These are phyloP conservation scores for Lentinula sp. DNA, from an alignment of 768 basidiomycete species.

Conservation along the genomic window DNA sequence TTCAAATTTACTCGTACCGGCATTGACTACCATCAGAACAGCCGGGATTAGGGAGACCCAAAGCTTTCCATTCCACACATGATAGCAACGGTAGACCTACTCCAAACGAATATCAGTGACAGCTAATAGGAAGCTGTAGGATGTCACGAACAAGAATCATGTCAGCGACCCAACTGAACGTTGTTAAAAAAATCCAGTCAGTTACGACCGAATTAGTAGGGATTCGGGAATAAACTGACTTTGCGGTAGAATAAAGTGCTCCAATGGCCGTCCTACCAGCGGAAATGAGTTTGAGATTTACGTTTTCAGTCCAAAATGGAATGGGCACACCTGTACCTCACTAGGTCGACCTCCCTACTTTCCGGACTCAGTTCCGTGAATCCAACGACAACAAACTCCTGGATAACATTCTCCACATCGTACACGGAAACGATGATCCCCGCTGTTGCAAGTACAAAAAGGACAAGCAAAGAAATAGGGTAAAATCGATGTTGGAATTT, in stretches of 20 bases:
- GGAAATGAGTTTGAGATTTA: not conserved
- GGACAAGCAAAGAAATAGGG: not conserved
- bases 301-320: no score
- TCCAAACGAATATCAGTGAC: not conserved
- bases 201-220: no score
- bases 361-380: not conserved
- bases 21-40: not conserved
- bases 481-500: not conserved
- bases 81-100: not conserved
- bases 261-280: not conserved
- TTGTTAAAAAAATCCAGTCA: no score
- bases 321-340: not conserved
- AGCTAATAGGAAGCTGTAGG: not conserved
- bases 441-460: constrained; percentile 1
- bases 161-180: not conserved
- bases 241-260: not conserved
- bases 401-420: not conserved
- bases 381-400: not conserved
- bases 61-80: not conserved
- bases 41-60: not conserved
- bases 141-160: not conserved
- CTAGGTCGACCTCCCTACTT: not conserved
- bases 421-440: not conserved
- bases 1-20: not conserved
- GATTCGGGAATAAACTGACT: not conserved